A percentile compares a stretch with the other conserved stretches of the same genome.
phyloP scores from a whole-genome alignment of 257 asterid genomes.

The Vinca minor region DNA sequence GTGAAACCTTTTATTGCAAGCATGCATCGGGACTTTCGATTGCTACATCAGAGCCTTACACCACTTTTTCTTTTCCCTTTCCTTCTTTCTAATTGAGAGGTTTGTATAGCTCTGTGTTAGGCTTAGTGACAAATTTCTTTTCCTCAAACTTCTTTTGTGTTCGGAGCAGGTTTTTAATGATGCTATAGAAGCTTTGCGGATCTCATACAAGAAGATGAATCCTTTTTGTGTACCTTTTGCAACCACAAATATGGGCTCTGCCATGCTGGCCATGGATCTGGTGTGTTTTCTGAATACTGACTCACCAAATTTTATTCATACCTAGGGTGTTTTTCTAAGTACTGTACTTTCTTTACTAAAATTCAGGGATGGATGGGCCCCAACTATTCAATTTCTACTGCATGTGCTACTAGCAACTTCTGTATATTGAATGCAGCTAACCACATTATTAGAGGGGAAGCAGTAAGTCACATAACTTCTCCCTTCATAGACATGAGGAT shows the following conservation, averaged over 20 bases:
- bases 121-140: background rate
- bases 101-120: background rate
- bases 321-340: conserved; percentile 11
- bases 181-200: conserved; percentile 83
- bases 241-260: conserved; percentile 97
- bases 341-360: conserved; percentile 17
- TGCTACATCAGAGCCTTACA: background rate
- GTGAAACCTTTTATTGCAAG: background rate
- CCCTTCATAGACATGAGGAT: conserved; percentile 4
- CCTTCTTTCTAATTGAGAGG: background rate
- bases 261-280: conserved; percentile 96
- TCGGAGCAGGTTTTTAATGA: conserved; percentile 72
- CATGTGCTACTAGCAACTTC: conserved; percentile 96
- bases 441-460: conserved; percentile 97
- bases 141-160: conserved; percentile 20
- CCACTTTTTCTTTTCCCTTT: background rate
- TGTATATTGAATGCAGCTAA: conserved; percentile 90
- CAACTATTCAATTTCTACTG: conserved; percentile 91
- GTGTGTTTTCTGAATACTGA: conserved; percentile 23
- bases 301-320: background rate
- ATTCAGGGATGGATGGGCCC: conserved; percentile 99
- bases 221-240: conserved; percentile 98
- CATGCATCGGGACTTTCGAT: background rate
- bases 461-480: conserved; percentile 49
- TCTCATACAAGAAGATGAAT: conserved; percentile 84